Conservation (phyloP, 495 filamentous ascomycete species). For the Tuber indicum region DNA sequence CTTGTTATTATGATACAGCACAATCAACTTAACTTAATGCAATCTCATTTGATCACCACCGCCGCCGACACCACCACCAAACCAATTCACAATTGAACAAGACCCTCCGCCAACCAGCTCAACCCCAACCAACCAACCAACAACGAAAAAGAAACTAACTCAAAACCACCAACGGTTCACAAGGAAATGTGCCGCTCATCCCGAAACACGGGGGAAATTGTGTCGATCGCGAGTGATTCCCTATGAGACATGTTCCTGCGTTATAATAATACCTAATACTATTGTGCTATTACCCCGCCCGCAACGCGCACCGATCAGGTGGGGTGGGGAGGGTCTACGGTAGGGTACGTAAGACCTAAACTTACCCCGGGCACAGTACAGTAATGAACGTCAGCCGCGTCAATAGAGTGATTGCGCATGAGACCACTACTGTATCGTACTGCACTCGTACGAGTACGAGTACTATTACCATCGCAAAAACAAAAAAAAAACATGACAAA, state of each 20-base stretch:
- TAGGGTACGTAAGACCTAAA: background rate
- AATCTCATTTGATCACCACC: too few relatives aligned
- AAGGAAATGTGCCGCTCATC: slow-evolving; percentile 1
- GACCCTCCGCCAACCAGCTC: background rate
- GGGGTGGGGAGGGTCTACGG: background rate
- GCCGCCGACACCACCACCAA: background rate
- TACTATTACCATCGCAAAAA: background rate
- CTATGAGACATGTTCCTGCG: slow-evolving; percentile 4
- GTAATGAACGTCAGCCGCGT: background rate
- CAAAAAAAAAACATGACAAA: background rate
- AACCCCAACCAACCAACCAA: slow-evolving; percentile 1
- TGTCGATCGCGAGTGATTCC: slow-evolving; percentile 1
- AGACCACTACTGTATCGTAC: background rate
- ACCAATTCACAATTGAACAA: background rate
- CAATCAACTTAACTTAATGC: background rate
- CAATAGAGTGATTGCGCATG: background rate
- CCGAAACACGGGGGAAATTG: slow-evolving; percentile 1
- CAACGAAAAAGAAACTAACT: background rate
- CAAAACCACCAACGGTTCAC: background rate
- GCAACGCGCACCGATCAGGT: background rate
- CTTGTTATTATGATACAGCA: background rate
- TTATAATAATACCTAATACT: background rate
- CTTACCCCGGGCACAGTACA: background rate
- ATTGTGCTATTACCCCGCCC: background rate
- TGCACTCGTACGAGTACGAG: background rate